These are phyloP conservation scores for Albizia julibrissin DNA, from an alignment of 306 rosid species.

Conservation along the genomic window DNA sequence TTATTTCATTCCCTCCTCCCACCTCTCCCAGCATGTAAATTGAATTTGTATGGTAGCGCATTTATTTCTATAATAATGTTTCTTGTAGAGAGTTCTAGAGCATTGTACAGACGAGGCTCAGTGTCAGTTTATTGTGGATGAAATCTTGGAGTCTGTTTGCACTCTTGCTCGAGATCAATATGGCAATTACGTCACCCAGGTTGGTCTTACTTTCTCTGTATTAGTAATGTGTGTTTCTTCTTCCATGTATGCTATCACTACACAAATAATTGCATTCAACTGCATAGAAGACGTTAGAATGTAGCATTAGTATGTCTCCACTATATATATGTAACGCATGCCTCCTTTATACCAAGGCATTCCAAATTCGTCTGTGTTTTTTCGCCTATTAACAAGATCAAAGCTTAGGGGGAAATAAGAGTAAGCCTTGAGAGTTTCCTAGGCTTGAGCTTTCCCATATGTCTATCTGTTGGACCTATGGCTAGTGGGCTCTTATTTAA, in stretches of 20 bases:
- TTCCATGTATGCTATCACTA: not conserved
- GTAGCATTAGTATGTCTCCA: not conserved
- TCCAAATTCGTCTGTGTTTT: not conserved
- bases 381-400: not conserved
- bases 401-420: not conserved
- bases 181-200: slow-evolving; percentile 73
- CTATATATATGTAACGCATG: not conserved
- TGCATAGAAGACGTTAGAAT: not conserved
- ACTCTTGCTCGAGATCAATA: slow-evolving; percentile 66
- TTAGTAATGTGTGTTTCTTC: not conserved
- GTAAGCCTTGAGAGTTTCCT: not conserved
- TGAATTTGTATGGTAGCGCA: not conserved
- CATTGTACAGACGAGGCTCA: slow-evolving; percentile 53
- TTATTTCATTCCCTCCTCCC: slow-evolving; percentile 13
- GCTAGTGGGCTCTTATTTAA: no score
- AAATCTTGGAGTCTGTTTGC: slow-evolving; percentile 60
- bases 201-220: slow-evolving; percentile 28
- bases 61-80: slow-evolving; percentile 26
- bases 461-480: not conserved
- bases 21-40: not conserved
- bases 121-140: slow-evolving; percentile 69
- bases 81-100: slow-evolving; percentile 63
- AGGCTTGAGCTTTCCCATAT: not conserved
- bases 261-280: not conserved
- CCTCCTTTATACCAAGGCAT: not conserved